A percentile compares a stretch with the other conserved stretches of the same genome.
These are phyloP conservation scores for Durotheca rogersii DNA, from an alignment of 495 filamentous ascomycete species.

Conservation along the genomic window DNA sequence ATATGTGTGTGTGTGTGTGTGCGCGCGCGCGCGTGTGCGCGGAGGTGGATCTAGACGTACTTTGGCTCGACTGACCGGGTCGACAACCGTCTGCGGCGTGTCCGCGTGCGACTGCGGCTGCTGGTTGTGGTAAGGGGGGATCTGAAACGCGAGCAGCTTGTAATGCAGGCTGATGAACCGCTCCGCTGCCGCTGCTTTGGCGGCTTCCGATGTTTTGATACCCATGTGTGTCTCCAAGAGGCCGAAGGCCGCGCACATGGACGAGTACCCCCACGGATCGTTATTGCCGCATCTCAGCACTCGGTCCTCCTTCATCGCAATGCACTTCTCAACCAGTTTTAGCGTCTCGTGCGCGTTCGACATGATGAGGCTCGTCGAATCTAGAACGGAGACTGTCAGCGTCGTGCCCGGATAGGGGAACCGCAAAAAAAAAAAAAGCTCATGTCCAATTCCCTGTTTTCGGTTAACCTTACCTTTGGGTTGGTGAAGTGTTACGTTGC, in stretches of 20 bases:
- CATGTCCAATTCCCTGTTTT: too few relatives aligned
- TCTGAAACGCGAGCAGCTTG: slow-evolving; percentile 45
- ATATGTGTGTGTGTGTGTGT: too few relatives aligned
- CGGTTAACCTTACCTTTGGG: slow-evolving; percentile 38
- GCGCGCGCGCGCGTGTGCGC: too few relatives aligned
- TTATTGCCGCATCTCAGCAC: slow-evolving; percentile 37
- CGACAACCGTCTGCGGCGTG: slow-evolving; percentile 21
- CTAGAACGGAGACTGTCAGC: slow-evolving; percentile 26
- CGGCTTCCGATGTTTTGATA: slow-evolving; percentile 33
- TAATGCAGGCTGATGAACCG: slow-evolving; percentile 38
- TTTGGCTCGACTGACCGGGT: slow-evolving; percentile 20
- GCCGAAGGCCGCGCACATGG: slow-evolving; percentile 37
- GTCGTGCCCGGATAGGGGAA: too few relatives aligned
- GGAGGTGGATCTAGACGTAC: too few relatives aligned
- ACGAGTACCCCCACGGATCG: slow-evolving; percentile 39
- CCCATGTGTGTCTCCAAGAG: slow-evolving; percentile 40
- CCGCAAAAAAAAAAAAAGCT: too few relatives aligned
- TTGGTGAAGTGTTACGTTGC: slow-evolving; percentile 51
- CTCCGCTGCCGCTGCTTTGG: slow-evolving; percentile 34
- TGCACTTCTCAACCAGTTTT: slow-evolving; percentile 36
- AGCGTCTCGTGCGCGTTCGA: slow-evolving; percentile 34
- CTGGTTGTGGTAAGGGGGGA: slow-evolving; percentile 34
- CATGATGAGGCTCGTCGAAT: slow-evolving; percentile 32
- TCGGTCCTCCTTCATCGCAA: slow-evolving; percentile 37
- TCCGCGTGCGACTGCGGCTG: slow-evolving; percentile 11